Base-by-base conservation (phyloP, 371 early-diverging fungal species). In the Actinomortierella ambigua region DNA sequence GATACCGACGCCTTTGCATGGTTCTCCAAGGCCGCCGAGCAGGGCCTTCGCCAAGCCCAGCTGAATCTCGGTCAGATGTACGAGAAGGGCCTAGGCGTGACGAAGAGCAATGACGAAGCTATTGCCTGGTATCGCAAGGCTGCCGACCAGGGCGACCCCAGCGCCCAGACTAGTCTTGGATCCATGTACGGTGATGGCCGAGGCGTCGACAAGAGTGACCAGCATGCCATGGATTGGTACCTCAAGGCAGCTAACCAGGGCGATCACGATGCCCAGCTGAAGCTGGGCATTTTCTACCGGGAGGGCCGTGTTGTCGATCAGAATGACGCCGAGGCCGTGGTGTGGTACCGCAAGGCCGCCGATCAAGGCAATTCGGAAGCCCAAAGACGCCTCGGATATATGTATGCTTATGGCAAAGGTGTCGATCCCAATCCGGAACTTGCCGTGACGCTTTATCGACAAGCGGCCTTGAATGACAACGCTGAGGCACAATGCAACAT, bases 131-230 rank as follows among this genome's bases (percentile, higher is more conserved):
- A 90, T 63, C 71, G 76, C 15, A 75, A 79, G 1, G 82, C 89
- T 5, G 90, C 93, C 0, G 77, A 67, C n/a, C 85, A 85, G 54
- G 84, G 83, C 20, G 84, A 87, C 51, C 82, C 87, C 0, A 92
- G 91, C 1, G 88, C 91, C 15, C 88, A 91, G 75, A 91, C 90
- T 79, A 93, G 93, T 49, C 81, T 93, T 47, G 94, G 90, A 0
- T 88, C 91, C 68, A 90, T 91, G 58, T 92, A 90, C 65, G 93
- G 93, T 77, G 89, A 92, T 28, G 95, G 94, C 40, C 79, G 88
- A 53, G 93, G 92, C 27, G 85, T 90, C 7, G 82, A 84, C 49
- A 79, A 82, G 62, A 65, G 88, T 55, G 77, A 87, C 39, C 67
- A 68, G n/a, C 69, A 83, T 65, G 96, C 96, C 8, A 85, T 94